These are phyloP conservation scores for barrel medic (Medicago truncatula) DNA, from an alignment of 306 rosid genomes.

Conservation along the genomic window MtrunA17r5.0-ANR NC_053046.1:4987001-4987500, in stretches of 20 bases:
- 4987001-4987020: background rate
- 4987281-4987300: background rate
- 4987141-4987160: background rate
- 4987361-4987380: constrained; percentile 48
- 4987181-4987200: background rate
- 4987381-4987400: constrained; percentile 6
- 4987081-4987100: background rate
- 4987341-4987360: constrained; percentile 54
- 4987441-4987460: constrained; percentile 19
- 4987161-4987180: constrained; percentile 44
- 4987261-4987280: constrained; percentile 8
- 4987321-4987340: constrained; percentile 34
- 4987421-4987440: background rate
- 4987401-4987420: constrained; percentile 30
- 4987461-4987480: background rate
- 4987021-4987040: constrained; percentile 11
- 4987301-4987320: constrained; percentile 34
- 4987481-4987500: background rate
- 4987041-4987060: constrained; percentile 14
- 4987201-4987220: background rate
- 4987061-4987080: background rate
- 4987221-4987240: background rate
- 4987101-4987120: background rate
- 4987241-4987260: constrained; percentile 33
- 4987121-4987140: constrained; percentile 25